A percentile compares a stretch with the other conserved stretches of the same genome.
Conservation (phyloP, 1,139 yeast species). For the Pichia sp. region DNA sequence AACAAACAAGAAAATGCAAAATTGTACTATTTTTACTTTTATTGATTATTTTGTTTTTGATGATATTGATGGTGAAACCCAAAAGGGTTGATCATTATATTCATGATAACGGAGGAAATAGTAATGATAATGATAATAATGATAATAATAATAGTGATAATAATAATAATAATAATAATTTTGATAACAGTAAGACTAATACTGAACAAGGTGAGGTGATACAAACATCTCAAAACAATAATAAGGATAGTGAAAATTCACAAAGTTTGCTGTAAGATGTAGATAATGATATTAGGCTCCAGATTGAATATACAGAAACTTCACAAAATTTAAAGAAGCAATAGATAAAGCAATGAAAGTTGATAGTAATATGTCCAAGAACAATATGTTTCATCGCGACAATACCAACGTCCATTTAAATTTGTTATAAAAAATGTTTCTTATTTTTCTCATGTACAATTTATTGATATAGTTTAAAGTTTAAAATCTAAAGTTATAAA, state of each 20-base stretch:
- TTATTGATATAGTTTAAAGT: neutral
- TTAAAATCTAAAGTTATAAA: neutral
- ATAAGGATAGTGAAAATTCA: neutral
- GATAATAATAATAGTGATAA: neutral
- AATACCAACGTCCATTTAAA: neutral
- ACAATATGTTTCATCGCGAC: neutral
- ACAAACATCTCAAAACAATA: too few species aligned
- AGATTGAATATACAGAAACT: too few species aligned
- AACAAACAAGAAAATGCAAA: slow-evolving; percentile 86
- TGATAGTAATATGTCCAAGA: neutral
- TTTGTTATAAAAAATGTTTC: neutral
- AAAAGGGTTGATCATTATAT: slow-evolving; percentile 18
- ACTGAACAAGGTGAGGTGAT: too few species aligned
- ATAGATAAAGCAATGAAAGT: neutral
- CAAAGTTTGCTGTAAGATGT: too few species aligned
- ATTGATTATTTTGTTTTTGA: slow-evolving; percentile 63
- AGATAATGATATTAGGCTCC: too few species aligned
- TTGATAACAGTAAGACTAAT: neutral
- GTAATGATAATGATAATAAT: neutral
- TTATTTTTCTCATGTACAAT: neutral
- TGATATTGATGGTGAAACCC: slow-evolving; percentile 69
- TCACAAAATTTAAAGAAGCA: too few species aligned
- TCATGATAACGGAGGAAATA: slow-evolving; percentile 11
- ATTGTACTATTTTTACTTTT: slow-evolving; percentile 66
- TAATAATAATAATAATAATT: neutral